Evolutionary conservation across 805 yeast genomes (phyloP).

Genomic region (Myxozyma nipponensis): DNA sequence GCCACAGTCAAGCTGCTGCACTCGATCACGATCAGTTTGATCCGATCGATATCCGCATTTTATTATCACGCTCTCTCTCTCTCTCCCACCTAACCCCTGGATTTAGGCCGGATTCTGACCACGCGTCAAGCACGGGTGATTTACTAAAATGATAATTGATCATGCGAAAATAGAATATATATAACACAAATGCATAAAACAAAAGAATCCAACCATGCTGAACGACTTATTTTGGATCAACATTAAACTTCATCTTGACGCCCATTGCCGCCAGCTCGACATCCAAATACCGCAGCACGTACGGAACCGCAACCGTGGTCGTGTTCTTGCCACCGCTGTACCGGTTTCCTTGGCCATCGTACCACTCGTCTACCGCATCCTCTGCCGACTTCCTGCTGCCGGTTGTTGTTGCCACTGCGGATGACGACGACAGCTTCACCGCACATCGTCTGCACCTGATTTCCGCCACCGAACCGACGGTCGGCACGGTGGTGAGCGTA

Average conservation of each 20-base stretch:
- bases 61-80: no score
- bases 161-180: no score
- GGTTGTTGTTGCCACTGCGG: conserved; percentile 43
- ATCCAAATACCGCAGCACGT: conserved; percentile 90
- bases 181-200: no score
- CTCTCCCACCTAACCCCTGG: no score
- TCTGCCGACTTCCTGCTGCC: conserved; percentile 42
- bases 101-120: no score
- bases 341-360: conserved; percentile 91
- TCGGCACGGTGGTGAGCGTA: conserved; percentile 86
- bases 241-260: conserved; percentile 84
- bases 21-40: no score
- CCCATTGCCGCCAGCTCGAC: conserved; percentile 98
- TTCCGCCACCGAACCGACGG: conserved; percentile 71
- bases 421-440: conserved; percentile 49
- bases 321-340: conserved; percentile 90
- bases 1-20: no score
- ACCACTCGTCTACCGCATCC: conserved; percentile 77
- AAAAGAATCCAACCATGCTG: no score
- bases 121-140: no score
- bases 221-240: no score
- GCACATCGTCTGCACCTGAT: conserved; percentile 93
- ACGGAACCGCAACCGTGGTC: conserved; percentile 95
- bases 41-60: no score
- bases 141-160: no score